phyloP scores from a whole-genome alignment of 768 basidiomycete species.

The Hygrophoropsis aurantiaca region DNA sequence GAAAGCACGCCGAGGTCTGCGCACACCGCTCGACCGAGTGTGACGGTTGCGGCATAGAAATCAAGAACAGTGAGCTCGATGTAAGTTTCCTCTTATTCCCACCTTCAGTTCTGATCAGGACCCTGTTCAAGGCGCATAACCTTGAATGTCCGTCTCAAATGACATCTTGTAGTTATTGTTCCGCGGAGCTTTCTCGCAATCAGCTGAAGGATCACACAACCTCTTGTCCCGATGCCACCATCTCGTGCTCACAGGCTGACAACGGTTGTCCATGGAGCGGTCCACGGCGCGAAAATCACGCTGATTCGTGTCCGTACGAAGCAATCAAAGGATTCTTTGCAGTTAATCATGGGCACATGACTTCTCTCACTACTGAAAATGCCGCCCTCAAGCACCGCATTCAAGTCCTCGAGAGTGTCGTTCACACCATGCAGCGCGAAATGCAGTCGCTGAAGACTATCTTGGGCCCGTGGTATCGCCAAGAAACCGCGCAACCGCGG shows the following conservation, averaged over 20 bases:
- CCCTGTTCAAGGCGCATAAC: constrained; percentile 34
- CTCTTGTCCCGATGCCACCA: constrained; percentile 37
- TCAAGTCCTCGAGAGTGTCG: constrained; percentile 54
- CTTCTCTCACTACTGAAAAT: constrained; percentile 62
- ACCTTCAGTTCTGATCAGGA: constrained; percentile 6
- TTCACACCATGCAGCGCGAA: constrained; percentile 55
- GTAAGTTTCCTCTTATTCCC: constrained; percentile 26
- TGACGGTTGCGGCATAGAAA: constrained; percentile 34
- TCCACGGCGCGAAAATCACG: constrained; percentile 38
- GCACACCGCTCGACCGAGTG: constrained; percentile 37
- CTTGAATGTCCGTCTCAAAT: constrained; percentile 37
- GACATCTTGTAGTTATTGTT: constrained; percentile 42
- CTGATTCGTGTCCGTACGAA: constrained; percentile 54
- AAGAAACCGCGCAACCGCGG: constrained; percentile 28
- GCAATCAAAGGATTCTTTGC: constrained; percentile 60
- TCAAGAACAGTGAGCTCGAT: constrained; percentile 36
- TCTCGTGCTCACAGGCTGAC: constrained; percentile 45
- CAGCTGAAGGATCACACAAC: constrained; percentile 33
- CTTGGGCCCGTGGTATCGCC: constrained; percentile 65
- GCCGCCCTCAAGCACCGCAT: constrained; percentile 56
- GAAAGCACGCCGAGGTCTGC: constrained; percentile 42
- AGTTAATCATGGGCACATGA: constrained; percentile 38
- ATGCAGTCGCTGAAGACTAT: constrained; percentile 52
- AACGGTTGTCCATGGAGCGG: constrained; percentile 60
- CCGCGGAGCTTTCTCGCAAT: constrained; percentile 33